These are phyloP conservation scores for Colletotrichum sp. DNA, from an alignment of 2,329 filamentous ascomycete genomes.

Conservation along the genomic window DNA sequence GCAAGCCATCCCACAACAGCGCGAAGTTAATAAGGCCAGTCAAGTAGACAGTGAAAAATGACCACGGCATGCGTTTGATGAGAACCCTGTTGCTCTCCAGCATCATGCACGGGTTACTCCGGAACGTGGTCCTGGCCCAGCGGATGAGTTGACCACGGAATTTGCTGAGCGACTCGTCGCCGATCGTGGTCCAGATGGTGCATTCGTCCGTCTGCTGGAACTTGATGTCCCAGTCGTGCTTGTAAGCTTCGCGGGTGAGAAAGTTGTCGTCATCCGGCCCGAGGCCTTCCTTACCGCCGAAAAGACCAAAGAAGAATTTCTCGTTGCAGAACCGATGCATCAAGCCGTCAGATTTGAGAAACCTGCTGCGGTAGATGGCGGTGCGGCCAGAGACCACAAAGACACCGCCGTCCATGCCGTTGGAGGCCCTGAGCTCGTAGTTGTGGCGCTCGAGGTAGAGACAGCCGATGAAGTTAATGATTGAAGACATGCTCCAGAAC, in stretches of 20 bases:
- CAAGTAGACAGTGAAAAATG: conserved; percentile 60
- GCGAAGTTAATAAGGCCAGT: conserved; percentile 61
- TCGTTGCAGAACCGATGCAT: conserved; percentile 52
- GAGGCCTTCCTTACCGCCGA: conserved; percentile 44
- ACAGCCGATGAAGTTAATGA: conserved; percentile 62
- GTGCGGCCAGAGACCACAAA: conserved; percentile 65
- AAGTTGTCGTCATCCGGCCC: conserved; percentile 68
- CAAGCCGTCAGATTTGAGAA: conserved; percentile 51
- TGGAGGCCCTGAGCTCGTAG: conserved; percentile 62
- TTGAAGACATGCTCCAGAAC: conserved; percentile 29
- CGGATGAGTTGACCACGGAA: conserved; percentile 59
- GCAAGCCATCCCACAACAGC: conserved; percentile 51
- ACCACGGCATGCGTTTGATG: conserved; percentile 49
- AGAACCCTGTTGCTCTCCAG: neutral
- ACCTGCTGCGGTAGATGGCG: conserved; percentile 51
- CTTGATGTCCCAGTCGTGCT: conserved; percentile 54
- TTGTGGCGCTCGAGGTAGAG: conserved; percentile 67
- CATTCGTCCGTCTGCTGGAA: conserved; percentile 57
- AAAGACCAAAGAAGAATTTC: conserved; percentile 47
- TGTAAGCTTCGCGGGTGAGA: conserved; percentile 58
- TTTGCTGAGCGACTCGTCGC: conserved; percentile 43
- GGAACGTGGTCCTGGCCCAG: conserved; percentile 64
- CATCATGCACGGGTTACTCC: conserved; percentile 59
- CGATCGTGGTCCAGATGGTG: conserved; percentile 57
- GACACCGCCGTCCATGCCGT: conserved; percentile 62